These are phyloP conservation scores for Solanum chmielewskii DNA, from an alignment of 257 asterid species.

Conservation along the genomic window DNA sequence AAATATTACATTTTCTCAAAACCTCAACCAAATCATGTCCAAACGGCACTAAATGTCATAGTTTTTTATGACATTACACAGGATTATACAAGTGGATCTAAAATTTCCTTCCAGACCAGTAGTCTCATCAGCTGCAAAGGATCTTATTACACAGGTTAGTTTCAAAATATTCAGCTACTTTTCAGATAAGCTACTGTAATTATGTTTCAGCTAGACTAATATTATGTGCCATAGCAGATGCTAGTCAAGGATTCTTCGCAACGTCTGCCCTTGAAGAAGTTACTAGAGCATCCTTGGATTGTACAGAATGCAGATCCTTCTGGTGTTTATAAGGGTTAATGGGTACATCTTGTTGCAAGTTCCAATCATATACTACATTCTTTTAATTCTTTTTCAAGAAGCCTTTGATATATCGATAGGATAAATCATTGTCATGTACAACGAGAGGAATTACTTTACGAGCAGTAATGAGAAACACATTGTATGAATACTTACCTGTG, in stretches of 20 bases:
- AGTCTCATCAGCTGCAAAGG: conserved; percentile 86
- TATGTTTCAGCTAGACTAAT: background rate
- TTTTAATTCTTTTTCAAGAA: background rate
- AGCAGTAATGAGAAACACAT: background rate
- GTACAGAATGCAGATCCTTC: conserved; percentile 93
- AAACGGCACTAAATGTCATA: background rate
- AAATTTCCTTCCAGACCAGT: conserved; percentile 83
- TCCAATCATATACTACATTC: background rate
- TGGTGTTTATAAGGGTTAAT: conserved; percentile 52
- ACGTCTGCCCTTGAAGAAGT: conserved; percentile 73
- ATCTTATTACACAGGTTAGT: conserved; percentile 71
- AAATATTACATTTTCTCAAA: background rate
- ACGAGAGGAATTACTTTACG: background rate
- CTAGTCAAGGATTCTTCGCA: conserved; percentile 77
- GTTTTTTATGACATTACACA: conserved; percentile 6
- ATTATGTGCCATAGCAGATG: conserved; percentile 35
- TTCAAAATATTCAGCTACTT: background rate
- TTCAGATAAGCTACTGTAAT: background rate
- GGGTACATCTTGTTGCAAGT: background rate
- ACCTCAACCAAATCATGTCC: background rate
- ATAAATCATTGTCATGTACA: background rate
- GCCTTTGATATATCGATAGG: background rate
- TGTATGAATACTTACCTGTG: background rate
- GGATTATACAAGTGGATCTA: conserved; percentile 90
- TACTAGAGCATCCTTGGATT: conserved; percentile 95